Evolutionary conservation across 1,284 basidiomycete species (phyloP), one percentile per base, ranked within the genome.

Genomic region (Melampsora abietis-canadensis): DNA sequence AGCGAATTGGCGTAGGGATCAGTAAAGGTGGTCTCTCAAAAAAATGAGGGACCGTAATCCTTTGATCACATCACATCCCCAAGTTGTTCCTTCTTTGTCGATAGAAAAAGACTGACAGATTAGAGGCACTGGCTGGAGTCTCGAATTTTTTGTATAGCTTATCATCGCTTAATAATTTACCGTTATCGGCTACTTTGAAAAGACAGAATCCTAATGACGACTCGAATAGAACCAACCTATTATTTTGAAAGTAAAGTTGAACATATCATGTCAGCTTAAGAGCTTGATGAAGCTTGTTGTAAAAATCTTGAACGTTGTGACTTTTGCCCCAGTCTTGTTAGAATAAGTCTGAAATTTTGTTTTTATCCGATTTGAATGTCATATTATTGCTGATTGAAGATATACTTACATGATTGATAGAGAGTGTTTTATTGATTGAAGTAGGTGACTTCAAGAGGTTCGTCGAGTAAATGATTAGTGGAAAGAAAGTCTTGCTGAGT

Each of bases 141-240:
- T 94, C 89, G 81, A 98, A 97, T 82, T 94, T 90, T 84, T 91
- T 89, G 87, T 90, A 92, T 75, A 98, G 84, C 27, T 72, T 63
- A 83, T 97, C 88, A 77, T 89, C 89, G 78, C 88, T 89, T 80
- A 90, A 87, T 69, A 95, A 86, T 85, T 94, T 96, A 78, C 90
- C 90, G 76, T 92, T 86, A 84, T 95, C 92, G 76, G 90, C 89
- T 78, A 97, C 87, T 84, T 96, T 96, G 88, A 98, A 98, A 75
- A 98, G 90, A 85, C 92, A 94, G 86, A 94, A 98, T 83, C 95
- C 93, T 82, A 92, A 87, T 59, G 91, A 87, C 3, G 91, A 80
- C 77, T 85, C 84, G 76, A 83, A 81, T 68, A 84, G 83, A 73
- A 85, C 84, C 79, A 85, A 82, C 83, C 84, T 84, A 64, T 17